Percentiles rank a stretch among this genome's conserved stretches.
Conservation (phyloP, 371 early-diverging fungal species). For the Mucor circinelloides region DNA sequence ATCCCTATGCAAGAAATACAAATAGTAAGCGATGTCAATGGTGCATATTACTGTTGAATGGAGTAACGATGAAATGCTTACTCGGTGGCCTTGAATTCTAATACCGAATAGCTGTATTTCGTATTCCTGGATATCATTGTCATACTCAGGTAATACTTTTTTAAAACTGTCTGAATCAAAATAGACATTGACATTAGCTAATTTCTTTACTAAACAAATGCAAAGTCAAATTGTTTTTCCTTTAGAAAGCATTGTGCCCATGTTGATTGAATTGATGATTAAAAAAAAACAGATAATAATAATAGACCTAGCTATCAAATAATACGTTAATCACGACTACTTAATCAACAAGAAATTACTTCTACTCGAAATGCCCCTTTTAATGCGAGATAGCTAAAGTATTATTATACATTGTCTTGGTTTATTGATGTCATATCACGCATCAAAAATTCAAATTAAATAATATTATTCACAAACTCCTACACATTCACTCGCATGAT, state of each 20-base stretch:
- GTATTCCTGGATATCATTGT: slow-evolving; percentile 70
- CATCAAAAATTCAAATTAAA: too few species aligned
- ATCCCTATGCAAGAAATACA: slow-evolving; percentile 23
- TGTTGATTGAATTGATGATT: background rate
- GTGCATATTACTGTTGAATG: slow-evolving; percentile 70
- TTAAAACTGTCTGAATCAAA: slow-evolving; percentile 67
- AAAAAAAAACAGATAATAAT: background rate
- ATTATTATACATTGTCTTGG: too few species aligned
- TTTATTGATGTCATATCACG: too few species aligned
- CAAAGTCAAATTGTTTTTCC: background rate
- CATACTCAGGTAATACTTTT: slow-evolving; percentile 75
- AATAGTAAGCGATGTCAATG: slow-evolving; percentile 53
- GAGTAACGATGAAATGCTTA: slow-evolving; percentile 64
- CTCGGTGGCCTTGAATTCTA: slow-evolving; percentile 57
- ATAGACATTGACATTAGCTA: slow-evolving; percentile 6
- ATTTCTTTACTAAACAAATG: background rate
- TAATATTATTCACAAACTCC: too few species aligned
- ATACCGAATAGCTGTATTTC: slow-evolving; percentile 67
- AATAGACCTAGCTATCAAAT: too few species aligned
- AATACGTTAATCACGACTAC: too few species aligned
- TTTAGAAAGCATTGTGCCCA: slow-evolving; percentile 5
- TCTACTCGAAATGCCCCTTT: too few species aligned
- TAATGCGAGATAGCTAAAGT: too few species aligned
- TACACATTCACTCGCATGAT: too few species aligned
- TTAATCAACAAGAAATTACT: too few species aligned